Evolutionary conservation across 176 grass and related monocot species (phyloP).

Genomic region (Zizania latifolia): DNA sequence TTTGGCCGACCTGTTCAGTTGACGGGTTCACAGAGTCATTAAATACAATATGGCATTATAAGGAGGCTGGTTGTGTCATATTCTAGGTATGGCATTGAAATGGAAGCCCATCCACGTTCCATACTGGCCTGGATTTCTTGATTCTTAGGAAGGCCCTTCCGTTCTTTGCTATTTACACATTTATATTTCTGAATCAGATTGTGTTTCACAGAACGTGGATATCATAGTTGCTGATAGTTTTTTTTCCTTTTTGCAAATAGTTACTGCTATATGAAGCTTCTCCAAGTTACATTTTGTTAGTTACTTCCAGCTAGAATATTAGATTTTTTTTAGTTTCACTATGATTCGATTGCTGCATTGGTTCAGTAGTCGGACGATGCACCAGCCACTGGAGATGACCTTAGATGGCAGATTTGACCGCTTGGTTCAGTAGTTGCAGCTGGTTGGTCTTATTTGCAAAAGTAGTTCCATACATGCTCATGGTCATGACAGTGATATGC

Average conservation of each 20-base stretch:
- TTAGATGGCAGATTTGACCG: background rate
- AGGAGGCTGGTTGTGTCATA: background rate
- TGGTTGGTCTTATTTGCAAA: background rate
- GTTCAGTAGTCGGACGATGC: background rate
- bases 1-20: conserved; percentile 13
- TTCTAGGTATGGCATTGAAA: background rate
- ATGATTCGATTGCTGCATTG: background rate
- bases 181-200: background rate
- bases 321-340: background rate
- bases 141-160: background rate
- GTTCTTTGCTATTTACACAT: background rate
- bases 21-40: background rate
- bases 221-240: background rate
- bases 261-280: background rate
- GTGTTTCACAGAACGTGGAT: background rate
- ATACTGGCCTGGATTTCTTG: background rate
- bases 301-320: background rate
- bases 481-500: background rate
- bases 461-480: background rate
- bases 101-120: background rate
- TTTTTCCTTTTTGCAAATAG: no score
- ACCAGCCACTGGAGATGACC: no score
- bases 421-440: background rate
- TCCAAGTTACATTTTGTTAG: background rate
- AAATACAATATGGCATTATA: background rate